A percentile compares a stretch with the other conserved stretches of the same genome.
Conservation (phyloP, 805 yeast genomes). For the Lipomyces spencermartinsiae region DNA sequence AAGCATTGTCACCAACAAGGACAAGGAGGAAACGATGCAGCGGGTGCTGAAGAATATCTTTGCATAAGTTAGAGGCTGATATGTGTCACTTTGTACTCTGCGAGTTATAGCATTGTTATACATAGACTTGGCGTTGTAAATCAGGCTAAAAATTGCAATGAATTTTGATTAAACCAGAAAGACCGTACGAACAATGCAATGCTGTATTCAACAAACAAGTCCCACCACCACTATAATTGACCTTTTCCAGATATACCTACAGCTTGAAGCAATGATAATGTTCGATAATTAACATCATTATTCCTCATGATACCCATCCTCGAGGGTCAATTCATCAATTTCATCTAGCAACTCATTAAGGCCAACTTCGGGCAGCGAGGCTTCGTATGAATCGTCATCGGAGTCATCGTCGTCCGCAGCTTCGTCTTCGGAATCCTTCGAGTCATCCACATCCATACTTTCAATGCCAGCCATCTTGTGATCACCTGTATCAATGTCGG, state of each 20-base stretch:
- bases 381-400: constrained; percentile 39
- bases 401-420: constrained; percentile 26
- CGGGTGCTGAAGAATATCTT: neutral
- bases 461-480: constrained; percentile 18
- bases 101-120: neutral
- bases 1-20: neutral
- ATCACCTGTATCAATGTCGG: constrained; percentile 31
- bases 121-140: constrained; percentile 1
- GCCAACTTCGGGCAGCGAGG: constrained; percentile 69
- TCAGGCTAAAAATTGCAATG: neutral
- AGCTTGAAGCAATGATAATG: neutral
- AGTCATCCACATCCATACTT: constrained; percentile 1
- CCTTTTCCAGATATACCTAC: neutral
- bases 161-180: neutral
- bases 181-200: neutral
- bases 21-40: neutral
- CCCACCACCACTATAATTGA: neutral
- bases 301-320: constrained; percentile 49
- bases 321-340: constrained; percentile 89
- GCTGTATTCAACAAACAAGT: neutral
- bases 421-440: constrained; percentile 8
- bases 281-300: neutral
- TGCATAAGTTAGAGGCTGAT: neutral
- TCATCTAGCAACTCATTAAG: constrained; percentile 94
- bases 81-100: neutral